Base-by-base conservation (phyloP, 2,329 filamentous ascomycete species). In the Dendrostoma leiphaemia region DNA sequence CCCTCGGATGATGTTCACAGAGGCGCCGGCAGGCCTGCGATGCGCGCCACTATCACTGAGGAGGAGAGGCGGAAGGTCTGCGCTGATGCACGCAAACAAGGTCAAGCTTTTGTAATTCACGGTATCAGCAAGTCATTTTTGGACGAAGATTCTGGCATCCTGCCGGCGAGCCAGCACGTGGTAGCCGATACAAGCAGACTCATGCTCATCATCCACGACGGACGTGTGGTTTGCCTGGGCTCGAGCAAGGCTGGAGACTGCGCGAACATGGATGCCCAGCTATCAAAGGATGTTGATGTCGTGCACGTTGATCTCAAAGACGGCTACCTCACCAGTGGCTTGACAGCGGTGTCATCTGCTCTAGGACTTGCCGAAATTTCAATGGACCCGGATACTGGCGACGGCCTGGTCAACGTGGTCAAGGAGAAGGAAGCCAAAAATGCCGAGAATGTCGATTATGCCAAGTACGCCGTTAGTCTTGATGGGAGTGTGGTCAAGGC, bases 311-410 rank as follows among this genome's bases (percentile, higher is more conserved):
- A 65, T 3, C 68, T 82, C 3, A 43, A 67, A 13, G 67, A 82
- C 38, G 80, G 78, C 3, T 65, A 80, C 57, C 60, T 81, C 32
- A 69, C 75, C 7, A 75, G 79, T 3, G 72, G 78, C 0, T 62
- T 83, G 29, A 80, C 74, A n/a, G 73, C 76, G 2, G 68, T 82
- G 31, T 74, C 77, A 4, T 68, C 70, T 5, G 62, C 65, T 7
- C 70, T 83, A 2, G 81, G 81, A 1, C 66, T 83, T 4, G 64
- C 67, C 10, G 81, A 83, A 60, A 82, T 83, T 37, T 62, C 66
- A 19, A 67, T 64, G 1, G 75, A 78, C 48, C 57, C 61, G 1
- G 65, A 64, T 21, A 81, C 80, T 0, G 68, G 73, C 3, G 79
- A 83, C 60, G 80, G 81, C 13, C 53, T 57, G 4, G 67, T 70